A percentile compares a stretch with the other conserved stretches of the same genome.
Conservation (phyloP, 2,329 filamentous ascomycete genomes). For the Clarireedia homoeocarpa region DNA sequence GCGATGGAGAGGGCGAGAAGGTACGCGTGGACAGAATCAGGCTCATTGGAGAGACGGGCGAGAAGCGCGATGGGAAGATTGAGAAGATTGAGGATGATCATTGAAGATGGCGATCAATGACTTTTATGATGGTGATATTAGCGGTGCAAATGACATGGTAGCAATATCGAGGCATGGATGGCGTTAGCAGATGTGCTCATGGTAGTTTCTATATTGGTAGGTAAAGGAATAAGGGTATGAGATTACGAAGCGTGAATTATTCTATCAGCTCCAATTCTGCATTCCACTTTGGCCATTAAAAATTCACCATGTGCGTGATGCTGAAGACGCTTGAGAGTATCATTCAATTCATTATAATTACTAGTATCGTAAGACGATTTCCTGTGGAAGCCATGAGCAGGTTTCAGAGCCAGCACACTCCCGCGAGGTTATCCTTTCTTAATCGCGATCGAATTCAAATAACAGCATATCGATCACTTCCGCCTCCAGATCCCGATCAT, state of each 20-base stretch:
- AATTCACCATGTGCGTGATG: too few relatives aligned
- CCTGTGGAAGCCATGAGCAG: background rate
- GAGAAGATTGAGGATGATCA: conserved; percentile 84
- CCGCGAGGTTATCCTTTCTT: too few relatives aligned
- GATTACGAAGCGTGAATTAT: background rate
- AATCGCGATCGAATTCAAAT: too few relatives aligned
- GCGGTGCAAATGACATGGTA: conserved; percentile 5
- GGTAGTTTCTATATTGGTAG: background rate
- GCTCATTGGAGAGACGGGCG: conserved; percentile 80
- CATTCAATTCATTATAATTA: background rate
- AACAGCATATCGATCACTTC: too few relatives aligned
- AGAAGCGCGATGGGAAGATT: conserved; percentile 88
- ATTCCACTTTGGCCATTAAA: background rate
- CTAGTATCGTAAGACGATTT: conserved; percentile 5
- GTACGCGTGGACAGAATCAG: conserved; percentile 72
- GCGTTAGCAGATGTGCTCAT: conserved; percentile 16
- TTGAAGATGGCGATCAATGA: conserved; percentile 36
- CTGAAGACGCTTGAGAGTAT: too few relatives aligned
- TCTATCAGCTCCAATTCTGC: background rate
- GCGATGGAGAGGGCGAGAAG: conserved; percentile 75
- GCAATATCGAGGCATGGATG: conserved; percentile 14
- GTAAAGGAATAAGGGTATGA: background rate
- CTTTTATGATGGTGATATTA: conserved; percentile 5
- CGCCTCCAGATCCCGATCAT: background rate
- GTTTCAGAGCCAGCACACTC: too few relatives aligned